Conservation (phyloP, 2,329 filamentous ascomycete genomes). For the Exophiala bonariae region DNA sequence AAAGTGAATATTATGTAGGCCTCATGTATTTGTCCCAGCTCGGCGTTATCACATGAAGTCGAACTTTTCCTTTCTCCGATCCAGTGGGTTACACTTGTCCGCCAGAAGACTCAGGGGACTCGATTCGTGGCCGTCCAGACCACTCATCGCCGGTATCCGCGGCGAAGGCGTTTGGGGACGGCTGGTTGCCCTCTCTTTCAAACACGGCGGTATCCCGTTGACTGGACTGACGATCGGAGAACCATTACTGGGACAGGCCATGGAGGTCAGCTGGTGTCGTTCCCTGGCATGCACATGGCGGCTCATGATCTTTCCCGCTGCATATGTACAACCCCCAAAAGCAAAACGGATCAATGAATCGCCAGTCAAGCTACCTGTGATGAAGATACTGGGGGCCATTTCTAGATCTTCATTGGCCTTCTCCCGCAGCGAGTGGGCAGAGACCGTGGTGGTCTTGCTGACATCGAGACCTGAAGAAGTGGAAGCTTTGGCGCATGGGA, state of each 20-base stretch:
- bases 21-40: too few species aligned
- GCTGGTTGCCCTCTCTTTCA: slow-evolving; percentile 1
- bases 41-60: too few species aligned
- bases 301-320: slow-evolving; percentile 53
- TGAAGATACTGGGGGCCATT: slow-evolving; percentile 54
- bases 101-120: slow-evolving; percentile 15
- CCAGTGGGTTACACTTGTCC: slow-evolving; percentile 7
- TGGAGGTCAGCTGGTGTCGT: neutral
- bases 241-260: neutral
- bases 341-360: slow-evolving; percentile 62
- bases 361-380: slow-evolving; percentile 60
- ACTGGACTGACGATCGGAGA: neutral
- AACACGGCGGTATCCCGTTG: neutral
- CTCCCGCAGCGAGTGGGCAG: slow-evolving; percentile 54
- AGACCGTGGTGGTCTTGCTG: slow-evolving; percentile 40
- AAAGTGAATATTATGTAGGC: too few species aligned
- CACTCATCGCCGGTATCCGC: slow-evolving; percentile 24
- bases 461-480: slow-evolving; percentile 8
- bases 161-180: slow-evolving; percentile 20
- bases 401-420: slow-evolving; percentile 55
- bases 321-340: slow-evolving; percentile 59
- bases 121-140: slow-evolving; percentile 22
- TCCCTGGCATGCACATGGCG: slow-evolving; percentile 16
- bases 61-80: slow-evolving; percentile 14
- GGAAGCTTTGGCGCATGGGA: slow-evolving; percentile 8